phyloP scores from a whole-genome alignment of 306 rosid species.

The Ammopiptanthus mongolicus region DNA sequence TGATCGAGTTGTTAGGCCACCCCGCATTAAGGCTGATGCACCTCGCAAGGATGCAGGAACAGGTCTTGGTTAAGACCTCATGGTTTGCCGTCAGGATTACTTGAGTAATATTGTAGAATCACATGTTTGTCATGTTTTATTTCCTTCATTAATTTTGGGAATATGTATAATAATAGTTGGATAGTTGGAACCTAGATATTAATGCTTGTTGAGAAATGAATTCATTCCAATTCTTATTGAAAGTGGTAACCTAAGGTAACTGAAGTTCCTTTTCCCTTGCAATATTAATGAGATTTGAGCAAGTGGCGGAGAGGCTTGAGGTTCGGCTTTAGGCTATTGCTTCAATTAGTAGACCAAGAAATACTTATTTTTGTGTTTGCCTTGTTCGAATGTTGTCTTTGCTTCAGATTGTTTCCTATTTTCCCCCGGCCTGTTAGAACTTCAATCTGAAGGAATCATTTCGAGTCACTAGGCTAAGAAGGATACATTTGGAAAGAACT shows the following conservation, averaged over 20 bases:
- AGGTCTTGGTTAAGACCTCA: slow-evolving; percentile 68
- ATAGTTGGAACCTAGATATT: slow-evolving; percentile 19
- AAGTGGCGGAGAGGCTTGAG: background rate
- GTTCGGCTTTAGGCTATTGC: background rate
- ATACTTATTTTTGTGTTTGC: background rate
- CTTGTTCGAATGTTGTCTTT: background rate
- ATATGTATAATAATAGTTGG: slow-evolving; percentile 24
- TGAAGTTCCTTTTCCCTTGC: background rate
- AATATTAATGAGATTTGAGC: background rate
- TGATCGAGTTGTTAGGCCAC: slow-evolving; percentile 76
- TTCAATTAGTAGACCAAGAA: background rate
- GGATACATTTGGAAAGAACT: too few species aligned
- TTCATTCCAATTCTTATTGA: background rate
- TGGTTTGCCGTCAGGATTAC: slow-evolving; percentile 10
- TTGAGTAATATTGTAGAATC: slow-evolving; percentile 2
- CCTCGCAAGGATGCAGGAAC: slow-evolving; percentile 61
- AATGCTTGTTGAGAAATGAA: background rate
- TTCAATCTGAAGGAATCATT: background rate
- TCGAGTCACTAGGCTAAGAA: too few species aligned
- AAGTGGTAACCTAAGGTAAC: background rate
- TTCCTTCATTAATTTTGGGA: slow-evolving; percentile 4
- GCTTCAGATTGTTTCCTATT: too few species aligned
- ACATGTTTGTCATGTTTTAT: slow-evolving; percentile 1
- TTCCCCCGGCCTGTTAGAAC: too few species aligned
- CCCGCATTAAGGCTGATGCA: slow-evolving; percentile 75